phyloP scores from a whole-genome alignment of 2,329 filamentous ascomycete species.

The Neonectria punicea region DNA sequence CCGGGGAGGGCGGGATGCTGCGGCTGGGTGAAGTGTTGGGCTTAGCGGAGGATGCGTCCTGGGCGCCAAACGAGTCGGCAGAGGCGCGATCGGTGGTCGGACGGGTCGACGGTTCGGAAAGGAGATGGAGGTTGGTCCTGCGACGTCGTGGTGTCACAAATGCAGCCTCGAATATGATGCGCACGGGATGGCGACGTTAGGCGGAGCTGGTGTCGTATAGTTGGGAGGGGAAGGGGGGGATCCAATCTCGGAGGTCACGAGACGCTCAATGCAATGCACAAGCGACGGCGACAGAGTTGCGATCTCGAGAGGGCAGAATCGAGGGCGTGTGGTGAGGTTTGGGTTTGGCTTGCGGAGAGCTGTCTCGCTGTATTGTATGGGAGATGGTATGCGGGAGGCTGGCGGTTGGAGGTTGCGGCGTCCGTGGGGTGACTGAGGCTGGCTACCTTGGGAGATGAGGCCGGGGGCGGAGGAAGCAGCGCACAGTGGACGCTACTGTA shows the following conservation, averaged over 20 bases:
- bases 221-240: constrained; percentile 35
- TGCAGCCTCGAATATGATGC: constrained; percentile 31
- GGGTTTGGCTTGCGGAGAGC: constrained; percentile 18
- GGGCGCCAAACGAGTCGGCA: constrained; percentile 36
- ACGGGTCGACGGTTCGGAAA: constrained; percentile 21
- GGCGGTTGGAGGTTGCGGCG: constrained; percentile 33
- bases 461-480: constrained; percentile 37
- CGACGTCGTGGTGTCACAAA: constrained; percentile 22
- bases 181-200: constrained; percentile 31
- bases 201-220: constrained; percentile 23
- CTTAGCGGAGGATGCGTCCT: constrained; percentile 31
- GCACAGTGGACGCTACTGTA: constrained; percentile 30
- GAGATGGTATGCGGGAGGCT: constrained; percentile 27
- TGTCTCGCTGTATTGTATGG: constrained; percentile 23
- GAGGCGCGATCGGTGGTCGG: constrained; percentile 26
- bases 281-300: constrained; percentile 24
- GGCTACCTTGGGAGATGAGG: constrained; percentile 18
- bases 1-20: constrained; percentile 14
- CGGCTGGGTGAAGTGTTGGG: constrained; percentile 7
- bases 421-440: constrained; percentile 34
- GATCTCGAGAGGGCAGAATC: constrained; percentile 26
- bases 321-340: constrained; percentile 10
- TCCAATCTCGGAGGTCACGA: constrained; percentile 38
- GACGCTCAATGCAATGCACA: constrained; percentile 28
- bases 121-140: constrained; percentile 11